Conservation (phyloP, 352 stramenopile species). For the Globisporangium acanthophoron region DNA sequence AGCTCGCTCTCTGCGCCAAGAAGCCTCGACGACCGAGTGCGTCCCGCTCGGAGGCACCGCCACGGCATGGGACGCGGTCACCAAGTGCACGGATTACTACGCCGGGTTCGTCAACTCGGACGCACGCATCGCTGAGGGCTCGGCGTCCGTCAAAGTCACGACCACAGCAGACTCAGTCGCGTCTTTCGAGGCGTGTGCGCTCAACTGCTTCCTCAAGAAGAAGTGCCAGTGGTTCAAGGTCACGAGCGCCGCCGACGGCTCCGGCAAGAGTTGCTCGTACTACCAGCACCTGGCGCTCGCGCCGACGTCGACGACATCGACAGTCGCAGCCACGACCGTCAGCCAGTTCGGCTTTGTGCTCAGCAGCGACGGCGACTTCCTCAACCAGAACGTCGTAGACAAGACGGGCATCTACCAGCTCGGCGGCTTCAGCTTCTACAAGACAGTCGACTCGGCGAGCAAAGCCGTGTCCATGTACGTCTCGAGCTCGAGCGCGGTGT, state of each 20-base stretch:
- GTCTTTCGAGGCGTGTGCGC: conserved; percentile 20
- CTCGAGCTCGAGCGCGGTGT: conserved; percentile 10
- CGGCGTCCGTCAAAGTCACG: conserved; percentile 15
- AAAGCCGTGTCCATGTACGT: conserved; percentile 27
- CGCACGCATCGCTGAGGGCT: conserved; percentile 16
- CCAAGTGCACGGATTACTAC: conserved; percentile 23
- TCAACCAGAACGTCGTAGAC: conserved; percentile 25
- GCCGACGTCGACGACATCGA: conserved; percentile 1
- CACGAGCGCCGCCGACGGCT: conserved; percentile 11
- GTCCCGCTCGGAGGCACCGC: conserved; percentile 11
- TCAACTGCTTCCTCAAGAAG: conserved; percentile 22
- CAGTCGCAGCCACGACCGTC: conserved; percentile 9
- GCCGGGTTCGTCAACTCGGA: conserved; percentile 22
- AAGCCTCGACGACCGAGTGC: conserved; percentile 5
- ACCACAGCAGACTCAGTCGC: conserved; percentile 8
- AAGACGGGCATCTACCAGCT: conserved; percentile 11
- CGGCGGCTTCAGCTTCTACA: conserved; percentile 24
- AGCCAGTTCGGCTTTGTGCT: conserved; percentile 25
- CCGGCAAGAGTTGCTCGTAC: conserved; percentile 20
- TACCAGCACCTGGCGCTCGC: conserved; percentile 24
- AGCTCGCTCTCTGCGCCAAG: not conserved
- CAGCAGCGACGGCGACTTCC: conserved; percentile 19
- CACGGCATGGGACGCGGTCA: conserved; percentile 20
- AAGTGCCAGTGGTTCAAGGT: conserved; percentile 33
- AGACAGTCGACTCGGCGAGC: conserved; percentile 17